These are phyloP conservation scores for Pestalotiopsis sp. DNA, from an alignment of 2,329 filamentous ascomycete species.

Conservation along the genomic window DNA sequence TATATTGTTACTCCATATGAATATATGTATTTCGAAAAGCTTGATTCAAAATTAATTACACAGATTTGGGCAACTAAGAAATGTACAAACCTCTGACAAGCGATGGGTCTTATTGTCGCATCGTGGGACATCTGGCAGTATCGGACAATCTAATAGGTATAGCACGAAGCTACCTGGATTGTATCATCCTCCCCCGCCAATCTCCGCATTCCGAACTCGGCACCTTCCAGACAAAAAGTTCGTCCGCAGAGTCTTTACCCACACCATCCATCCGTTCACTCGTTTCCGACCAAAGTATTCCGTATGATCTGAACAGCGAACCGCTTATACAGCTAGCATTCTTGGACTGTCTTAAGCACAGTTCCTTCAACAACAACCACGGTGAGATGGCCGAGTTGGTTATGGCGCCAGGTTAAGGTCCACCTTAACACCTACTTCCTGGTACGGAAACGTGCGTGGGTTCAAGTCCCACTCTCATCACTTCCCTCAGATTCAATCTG, in stretches of 20 bases:
- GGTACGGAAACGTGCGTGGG: slow-evolving; percentile 5
- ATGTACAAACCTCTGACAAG: no score
- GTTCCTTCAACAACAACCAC: not conserved
- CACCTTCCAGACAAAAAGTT: not conserved
- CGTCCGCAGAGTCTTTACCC: not conserved
- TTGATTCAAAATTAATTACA: no score
- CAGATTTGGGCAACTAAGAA: no score
- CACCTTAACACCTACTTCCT: slow-evolving; percentile 4
- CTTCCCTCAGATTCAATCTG: not conserved
- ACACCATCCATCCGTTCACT: not conserved
- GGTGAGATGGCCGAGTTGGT: slow-evolving; percentile 5
- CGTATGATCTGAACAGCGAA: not conserved
- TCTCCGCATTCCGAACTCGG: not conserved
- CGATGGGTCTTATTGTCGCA: no score
- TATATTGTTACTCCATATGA: no score
- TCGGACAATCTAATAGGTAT: no score
- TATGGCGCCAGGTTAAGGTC: slow-evolving; percentile 5
- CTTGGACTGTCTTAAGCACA: not conserved
- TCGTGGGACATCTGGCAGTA: no score
- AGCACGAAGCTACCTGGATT: no score
- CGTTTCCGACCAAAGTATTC: not conserved
- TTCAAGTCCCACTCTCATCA: slow-evolving; percentile 6
- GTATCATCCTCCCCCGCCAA: not conserved
- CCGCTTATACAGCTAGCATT: not conserved
- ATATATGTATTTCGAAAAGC: no score